phyloP scores from a whole-genome alignment of 106 monocot species.

The Xerophyta viscosa region DNA sequence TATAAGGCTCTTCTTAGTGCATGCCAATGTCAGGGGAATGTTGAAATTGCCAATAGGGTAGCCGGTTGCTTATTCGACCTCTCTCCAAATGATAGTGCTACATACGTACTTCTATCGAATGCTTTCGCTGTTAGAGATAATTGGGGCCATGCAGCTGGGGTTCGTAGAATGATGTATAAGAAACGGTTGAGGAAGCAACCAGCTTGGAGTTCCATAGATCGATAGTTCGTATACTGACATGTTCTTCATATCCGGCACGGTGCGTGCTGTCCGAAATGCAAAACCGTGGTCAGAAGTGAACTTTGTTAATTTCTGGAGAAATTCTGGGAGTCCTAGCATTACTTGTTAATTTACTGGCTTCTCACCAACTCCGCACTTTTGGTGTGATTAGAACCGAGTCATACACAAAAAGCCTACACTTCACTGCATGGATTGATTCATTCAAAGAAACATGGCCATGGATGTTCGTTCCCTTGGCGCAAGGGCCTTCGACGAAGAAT shows the following conservation, averaged over 20 bases:
- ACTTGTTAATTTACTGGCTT: no score
- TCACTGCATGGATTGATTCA: neutral
- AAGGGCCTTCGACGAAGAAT: no score
- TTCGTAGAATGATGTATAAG: constrained; percentile 18
- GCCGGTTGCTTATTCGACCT: constrained; percentile 23
- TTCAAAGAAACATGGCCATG: no score
- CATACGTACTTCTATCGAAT: constrained; percentile 40
- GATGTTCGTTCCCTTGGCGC: no score
- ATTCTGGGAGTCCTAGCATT: no score
- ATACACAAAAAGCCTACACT: neutral
- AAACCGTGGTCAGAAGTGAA: no score
- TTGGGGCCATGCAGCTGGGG: constrained; percentile 29
- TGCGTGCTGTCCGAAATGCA: no score
- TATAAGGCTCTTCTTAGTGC: constrained; percentile 45
- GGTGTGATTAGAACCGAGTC: no score
- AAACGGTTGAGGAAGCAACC: constrained; percentile 34
- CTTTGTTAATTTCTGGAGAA: no score
- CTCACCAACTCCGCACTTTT: no score
- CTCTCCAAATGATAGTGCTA: constrained; percentile 33
- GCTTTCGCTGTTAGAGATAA: constrained; percentile 30
- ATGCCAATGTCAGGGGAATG: constrained; percentile 33
- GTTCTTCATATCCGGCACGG: no score
- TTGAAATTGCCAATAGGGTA: constrained; percentile 30
- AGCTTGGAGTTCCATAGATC: constrained; percentile 35
- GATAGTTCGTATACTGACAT: neutral